Evolutionary conservation across 106 monocot species (phyloP).

Genomic region (Acorus calamus): DNA sequence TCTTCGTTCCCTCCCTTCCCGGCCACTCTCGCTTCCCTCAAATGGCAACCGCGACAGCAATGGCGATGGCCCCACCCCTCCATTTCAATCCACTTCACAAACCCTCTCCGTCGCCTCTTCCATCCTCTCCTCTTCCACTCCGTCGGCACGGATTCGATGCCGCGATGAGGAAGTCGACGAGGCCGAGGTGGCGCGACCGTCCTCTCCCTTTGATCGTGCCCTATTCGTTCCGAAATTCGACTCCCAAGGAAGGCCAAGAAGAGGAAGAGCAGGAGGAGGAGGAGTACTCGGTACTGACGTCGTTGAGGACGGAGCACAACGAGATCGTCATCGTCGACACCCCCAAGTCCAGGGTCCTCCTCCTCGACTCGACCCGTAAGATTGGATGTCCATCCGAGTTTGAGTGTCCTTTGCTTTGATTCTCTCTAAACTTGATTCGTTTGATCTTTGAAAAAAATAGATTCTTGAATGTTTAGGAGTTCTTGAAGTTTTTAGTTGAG

Average conservation of each 20-base stretch:
- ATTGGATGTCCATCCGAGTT: too few species aligned
- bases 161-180: too few species aligned
- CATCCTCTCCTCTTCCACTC: too few species aligned
- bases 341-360: constrained; percentile 11
- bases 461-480: too few species aligned
- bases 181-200: too few species aligned
- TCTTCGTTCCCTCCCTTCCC: background rate
- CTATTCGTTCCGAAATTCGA: background rate
- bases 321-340: constrained; percentile 18
- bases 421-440: background rate
- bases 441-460: background rate
- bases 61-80: background rate
- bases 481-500: too few species aligned
- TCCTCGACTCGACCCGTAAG: constrained; percentile 16
- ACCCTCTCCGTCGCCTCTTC: too few species aligned
- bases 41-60: background rate
- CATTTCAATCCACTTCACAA: too few species aligned
- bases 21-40: background rate
- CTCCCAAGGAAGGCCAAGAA: background rate
- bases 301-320: constrained; percentile 12
- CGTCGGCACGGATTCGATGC: too few species aligned
- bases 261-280: constrained; percentile 5
- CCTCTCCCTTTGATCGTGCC: too few species aligned
- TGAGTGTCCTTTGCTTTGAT: background rate
- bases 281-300: constrained; percentile 3